These are phyloP conservation scores for Wickerhamomyces canadensis DNA, from an alignment of 805 yeast species.

Conservation along the genomic window DNA sequence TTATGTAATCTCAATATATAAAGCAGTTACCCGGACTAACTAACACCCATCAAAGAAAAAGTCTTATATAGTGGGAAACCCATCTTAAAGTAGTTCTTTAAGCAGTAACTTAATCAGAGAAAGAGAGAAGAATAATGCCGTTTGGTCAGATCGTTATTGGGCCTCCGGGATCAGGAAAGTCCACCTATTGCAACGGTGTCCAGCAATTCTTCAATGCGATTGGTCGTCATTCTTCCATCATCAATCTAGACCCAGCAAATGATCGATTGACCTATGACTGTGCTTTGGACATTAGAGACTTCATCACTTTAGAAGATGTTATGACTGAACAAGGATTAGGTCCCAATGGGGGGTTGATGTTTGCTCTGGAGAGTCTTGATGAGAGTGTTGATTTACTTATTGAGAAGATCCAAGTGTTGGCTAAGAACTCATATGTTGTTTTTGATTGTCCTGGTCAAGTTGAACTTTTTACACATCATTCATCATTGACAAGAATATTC, in stretches of 20 bases:
- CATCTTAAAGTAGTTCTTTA: no score
- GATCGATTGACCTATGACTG: constrained; percentile 66
- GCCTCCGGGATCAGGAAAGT: constrained; percentile 97
- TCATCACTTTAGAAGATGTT: constrained; percentile 66
- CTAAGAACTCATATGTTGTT: constrained; percentile 57
- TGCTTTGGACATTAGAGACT: constrained; percentile 74
- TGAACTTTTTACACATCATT: constrained; percentile 88
- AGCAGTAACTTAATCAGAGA: not conserved
- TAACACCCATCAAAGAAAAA: no score
- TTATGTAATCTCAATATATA: no score
- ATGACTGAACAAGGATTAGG: constrained; percentile 72
- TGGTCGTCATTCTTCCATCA: constrained; percentile 79
- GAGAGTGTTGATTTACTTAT: constrained; percentile 54
- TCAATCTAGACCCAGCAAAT: constrained; percentile 92
- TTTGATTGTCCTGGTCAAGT: constrained; percentile 97
- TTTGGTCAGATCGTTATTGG: constrained; percentile 94
- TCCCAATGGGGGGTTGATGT: constrained; percentile 87
- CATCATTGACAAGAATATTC: constrained; percentile 66
- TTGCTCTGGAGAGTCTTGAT: constrained; percentile 69
- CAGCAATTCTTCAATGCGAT: constrained; percentile 89
- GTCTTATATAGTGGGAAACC: no score
- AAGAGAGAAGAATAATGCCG: constrained; percentile 31
- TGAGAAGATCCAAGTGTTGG: constrained; percentile 48
- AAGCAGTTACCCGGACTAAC: no score
- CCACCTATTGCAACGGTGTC: constrained; percentile 92